Evolutionary conservation across 495 filamentous ascomycete species (phyloP).

Genomic region (Amphirosellinia nigrospora): DNA sequence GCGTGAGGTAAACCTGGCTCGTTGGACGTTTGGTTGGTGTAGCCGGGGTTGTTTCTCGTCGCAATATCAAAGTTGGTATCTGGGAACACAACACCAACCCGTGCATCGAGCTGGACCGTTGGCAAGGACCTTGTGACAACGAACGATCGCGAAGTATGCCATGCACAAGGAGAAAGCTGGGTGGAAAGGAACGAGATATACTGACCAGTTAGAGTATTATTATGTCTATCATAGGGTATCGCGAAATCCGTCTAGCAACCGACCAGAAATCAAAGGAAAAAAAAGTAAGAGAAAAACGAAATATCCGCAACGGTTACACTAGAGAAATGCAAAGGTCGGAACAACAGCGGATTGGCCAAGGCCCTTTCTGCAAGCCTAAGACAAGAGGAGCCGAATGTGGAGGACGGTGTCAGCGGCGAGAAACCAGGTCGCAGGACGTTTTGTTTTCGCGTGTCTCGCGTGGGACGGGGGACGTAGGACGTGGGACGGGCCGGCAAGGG

Average conservation of each 20-base stretch:
- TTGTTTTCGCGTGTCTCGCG: constrained; percentile 17
- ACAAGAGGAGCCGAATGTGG: constrained; percentile 27
- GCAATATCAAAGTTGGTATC: not conserved
- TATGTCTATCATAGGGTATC: constrained; percentile 52
- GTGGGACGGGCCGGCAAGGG: constrained; percentile 18
- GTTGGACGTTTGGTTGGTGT: not conserved
- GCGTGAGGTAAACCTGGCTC: not conserved
- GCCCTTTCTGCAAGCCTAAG: constrained; percentile 29
- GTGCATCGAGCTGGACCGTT: not conserved
- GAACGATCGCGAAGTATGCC: not conserved
- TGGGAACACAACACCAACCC: not conserved
- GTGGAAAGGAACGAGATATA: constrained; percentile 23
- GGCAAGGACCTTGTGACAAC: not conserved
- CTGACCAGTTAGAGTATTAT: constrained; percentile 39
- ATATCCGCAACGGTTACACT: constrained; percentile 23
- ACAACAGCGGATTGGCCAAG: constrained; percentile 30
- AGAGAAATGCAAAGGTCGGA: constrained; percentile 32
- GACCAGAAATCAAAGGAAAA: constrained; percentile 27
- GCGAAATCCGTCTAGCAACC: constrained; percentile 44
- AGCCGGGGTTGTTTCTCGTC: not conserved
- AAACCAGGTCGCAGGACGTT: constrained; percentile 24
- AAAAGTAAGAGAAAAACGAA: constrained; percentile 26
- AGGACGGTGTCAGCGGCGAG: constrained; percentile 28
- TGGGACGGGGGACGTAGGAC: constrained; percentile 13
- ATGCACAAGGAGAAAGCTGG: not conserved